Conservation (phyloP, 768 basidiomycete genomes). For the Amanita phalloides region DNA sequence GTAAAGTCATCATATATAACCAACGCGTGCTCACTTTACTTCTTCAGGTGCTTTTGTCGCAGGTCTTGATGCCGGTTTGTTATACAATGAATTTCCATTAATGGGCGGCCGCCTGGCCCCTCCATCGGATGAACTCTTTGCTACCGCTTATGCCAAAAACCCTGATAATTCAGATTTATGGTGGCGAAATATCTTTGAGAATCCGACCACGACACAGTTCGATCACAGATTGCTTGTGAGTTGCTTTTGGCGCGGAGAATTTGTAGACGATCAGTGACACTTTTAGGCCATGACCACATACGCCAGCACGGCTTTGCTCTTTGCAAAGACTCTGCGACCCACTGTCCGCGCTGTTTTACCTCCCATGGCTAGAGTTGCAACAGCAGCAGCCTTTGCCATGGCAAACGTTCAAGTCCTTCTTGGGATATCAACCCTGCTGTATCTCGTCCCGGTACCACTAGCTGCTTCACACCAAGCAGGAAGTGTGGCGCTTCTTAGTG, state of each 20-base stretch:
- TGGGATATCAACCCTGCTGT: conserved; percentile 68
- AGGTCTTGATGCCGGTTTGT: conserved; percentile 88
- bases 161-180: conserved; percentile 67
- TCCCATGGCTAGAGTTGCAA: conserved; percentile 41
- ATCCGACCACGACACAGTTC: conserved; percentile 96
- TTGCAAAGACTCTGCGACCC: conserved; percentile 41
- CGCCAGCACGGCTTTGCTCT: conserved; percentile 53
- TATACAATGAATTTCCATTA: conserved; percentile 97
- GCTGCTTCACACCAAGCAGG: conserved; percentile 96
- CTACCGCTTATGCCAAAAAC: conserved; percentile 60
- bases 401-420: conserved; percentile 72
- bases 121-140: conserved; percentile 74
- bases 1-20: conserved; percentile 2
- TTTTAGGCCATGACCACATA: conserved; percentile 80
- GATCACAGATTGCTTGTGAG: conserved; percentile 87
- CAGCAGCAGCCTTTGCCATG: conserved; percentile 59
- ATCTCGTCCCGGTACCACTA: conserved; percentile 86
- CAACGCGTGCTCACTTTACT: not conserved
- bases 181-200: conserved; percentile 96
- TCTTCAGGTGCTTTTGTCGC: conserved; percentile 90
- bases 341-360: conserved; percentile 56
- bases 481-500: conserved; percentile 77
- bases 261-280: not conserved
- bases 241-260: conserved; percentile 6
- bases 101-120: conserved; percentile 90